Conservation (phyloP, 371 early-diverging fungal genomes). For the Smittium mucronatum region DNA sequence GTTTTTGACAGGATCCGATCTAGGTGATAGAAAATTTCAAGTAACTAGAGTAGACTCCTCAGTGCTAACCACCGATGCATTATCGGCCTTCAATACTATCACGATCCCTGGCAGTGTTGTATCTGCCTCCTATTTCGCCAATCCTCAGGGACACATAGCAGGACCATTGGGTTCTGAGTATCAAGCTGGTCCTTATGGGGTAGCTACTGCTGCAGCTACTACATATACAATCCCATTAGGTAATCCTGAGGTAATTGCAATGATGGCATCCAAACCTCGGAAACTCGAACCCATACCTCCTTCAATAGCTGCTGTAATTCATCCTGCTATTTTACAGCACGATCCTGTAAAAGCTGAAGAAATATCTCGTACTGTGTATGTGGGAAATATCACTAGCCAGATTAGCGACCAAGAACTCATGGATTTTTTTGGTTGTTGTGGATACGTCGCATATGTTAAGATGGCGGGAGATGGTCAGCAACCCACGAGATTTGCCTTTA, state of each 20-base stretch:
- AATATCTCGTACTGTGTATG: conserved; percentile 53
- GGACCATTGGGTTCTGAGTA: background rate
- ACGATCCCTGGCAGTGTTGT: conserved; percentile 2
- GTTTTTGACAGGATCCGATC: conserved; percentile 47
- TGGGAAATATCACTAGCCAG: conserved; percentile 39
- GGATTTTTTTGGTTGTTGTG: conserved; percentile 39
- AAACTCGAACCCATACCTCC: conserved; percentile 20
- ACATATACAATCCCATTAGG: conserved; percentile 32
- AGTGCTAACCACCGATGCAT: conserved; percentile 13
- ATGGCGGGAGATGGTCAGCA: conserved; percentile 53
- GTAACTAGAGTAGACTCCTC: conserved; percentile 26
- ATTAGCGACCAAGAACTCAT: conserved; percentile 40
- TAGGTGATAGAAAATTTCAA: conserved; percentile 45
- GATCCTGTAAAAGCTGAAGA: conserved; percentile 49
- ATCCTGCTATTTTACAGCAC: conserved; percentile 20
- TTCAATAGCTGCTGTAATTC: conserved; percentile 18
- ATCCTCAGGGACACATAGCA: background rate
- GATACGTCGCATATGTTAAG: conserved; percentile 45
- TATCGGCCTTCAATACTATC: conserved; percentile 22
- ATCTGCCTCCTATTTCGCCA: background rate
- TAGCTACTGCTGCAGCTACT: background rate
- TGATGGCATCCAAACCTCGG: conserved; percentile 18
- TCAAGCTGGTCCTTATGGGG: background rate
- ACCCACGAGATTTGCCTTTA: conserved; percentile 52
- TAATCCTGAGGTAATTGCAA: conserved; percentile 28